Evolutionary conservation across 2,329 filamentous ascomycete genomes (phyloP), one percentile per base, ranked within the genome.

Genomic region (Orbilia ellipsospora): DNA sequence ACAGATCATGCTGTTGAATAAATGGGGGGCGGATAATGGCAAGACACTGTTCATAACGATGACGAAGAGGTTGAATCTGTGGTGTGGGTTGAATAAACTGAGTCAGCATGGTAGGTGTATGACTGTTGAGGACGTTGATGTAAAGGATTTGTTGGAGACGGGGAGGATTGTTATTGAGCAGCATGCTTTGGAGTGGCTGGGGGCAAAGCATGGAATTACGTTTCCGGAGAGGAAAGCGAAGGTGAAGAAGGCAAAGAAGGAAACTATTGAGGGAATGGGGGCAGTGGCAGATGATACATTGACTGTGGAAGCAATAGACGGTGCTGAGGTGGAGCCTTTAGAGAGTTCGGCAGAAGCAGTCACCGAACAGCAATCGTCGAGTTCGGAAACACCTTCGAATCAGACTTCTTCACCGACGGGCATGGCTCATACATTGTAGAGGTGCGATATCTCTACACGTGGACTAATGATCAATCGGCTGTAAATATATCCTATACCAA

Each of bases 71-170:
- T 85, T 87, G 50, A 86, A 88, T 67, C 84, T 97, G 57, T 90
- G 89, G 78, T 86, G 86, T 44, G 89, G 90, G 40, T 85, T 97
- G 81, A 86, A 87, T 61, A 84, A 87, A 73, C 83, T 90, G 77
- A 87, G 87, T 7, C 84, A 87, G 80, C 87, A 93, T 77, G 92
- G 91, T 18, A 87, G 89, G 67, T 90, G 90, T 7, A 84, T 93
- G 79, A 87, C 88, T 69, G 85, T 90, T 73, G 84, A 87, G n/a
- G 91, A 96, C 77, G 92, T 99, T 42, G 95, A 98, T 83, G 93
- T 99, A 77, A 99, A 98, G 87, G 92, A 98, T 82, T 83, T 99
- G 78, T 84, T 99, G 78, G 92, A 95, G 84, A 89, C 90, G 64
- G 91, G 92, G 64, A 89, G 93, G 80, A 85, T 99, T 75, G 89